These are phyloP conservation scores for Lenwebbia sp. DNA, from an alignment of 345 rosid species.

Conservation along the genomic window DNA sequence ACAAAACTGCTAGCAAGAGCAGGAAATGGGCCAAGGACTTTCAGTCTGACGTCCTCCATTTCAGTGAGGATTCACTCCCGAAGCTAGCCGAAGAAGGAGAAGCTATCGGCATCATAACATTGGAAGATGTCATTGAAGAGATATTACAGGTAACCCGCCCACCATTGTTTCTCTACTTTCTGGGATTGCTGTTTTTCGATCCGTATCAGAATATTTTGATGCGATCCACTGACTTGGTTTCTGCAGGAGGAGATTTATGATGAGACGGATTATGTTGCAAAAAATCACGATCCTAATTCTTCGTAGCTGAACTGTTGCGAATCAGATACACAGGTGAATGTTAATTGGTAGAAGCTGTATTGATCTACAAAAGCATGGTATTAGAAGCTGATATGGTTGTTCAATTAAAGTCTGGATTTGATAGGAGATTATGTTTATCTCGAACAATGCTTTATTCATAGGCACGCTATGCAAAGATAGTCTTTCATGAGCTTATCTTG, in stretches of 20 bases:
- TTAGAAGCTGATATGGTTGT: background rate
- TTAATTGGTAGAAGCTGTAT: background rate
- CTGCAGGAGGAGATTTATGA: constrained; percentile 62
- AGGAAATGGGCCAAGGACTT: constrained; percentile 38
- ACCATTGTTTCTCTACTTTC: background rate
- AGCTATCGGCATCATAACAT: constrained; percentile 46
- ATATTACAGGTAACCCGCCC: constrained; percentile 26
- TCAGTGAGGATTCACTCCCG: constrained; percentile 16
- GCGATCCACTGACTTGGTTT: background rate
- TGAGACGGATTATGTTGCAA: constrained; percentile 27
- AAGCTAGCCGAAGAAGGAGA: constrained; percentile 20
- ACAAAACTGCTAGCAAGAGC: constrained; percentile 17
- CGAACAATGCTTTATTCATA: background rate
- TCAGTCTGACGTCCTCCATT: constrained; percentile 23
- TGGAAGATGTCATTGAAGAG: constrained; percentile 66
- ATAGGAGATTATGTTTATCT: background rate
- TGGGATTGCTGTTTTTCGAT: background rate
- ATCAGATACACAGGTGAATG: background rate
- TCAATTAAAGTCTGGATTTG: background rate
- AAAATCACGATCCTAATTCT: background rate
- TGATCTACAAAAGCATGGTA: background rate
- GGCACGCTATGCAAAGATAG: no score
- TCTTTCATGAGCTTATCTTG: background rate
- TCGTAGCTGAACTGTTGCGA: background rate
- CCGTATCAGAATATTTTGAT: background rate